These are phyloP conservation scores for Neonectria punicea DNA, from an alignment of 2,329 filamentous ascomycete genomes.

Conservation along the genomic window DNA sequence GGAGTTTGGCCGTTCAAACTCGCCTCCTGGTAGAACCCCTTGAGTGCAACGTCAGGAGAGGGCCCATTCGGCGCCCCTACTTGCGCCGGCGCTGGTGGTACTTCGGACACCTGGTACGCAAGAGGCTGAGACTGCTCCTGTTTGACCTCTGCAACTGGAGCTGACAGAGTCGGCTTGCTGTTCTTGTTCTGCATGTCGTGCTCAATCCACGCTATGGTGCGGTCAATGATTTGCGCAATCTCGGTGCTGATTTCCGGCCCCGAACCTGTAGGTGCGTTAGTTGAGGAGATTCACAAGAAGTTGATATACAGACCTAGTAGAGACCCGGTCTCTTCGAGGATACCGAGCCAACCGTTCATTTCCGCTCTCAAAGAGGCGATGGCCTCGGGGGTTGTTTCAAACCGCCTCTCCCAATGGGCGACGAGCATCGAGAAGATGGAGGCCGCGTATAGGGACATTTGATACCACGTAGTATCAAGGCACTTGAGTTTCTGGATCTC, in stretches of 20 bases:
- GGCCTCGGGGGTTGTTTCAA: constrained; percentile 67
- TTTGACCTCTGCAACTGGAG: constrained; percentile 46
- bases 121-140: constrained; percentile 51
- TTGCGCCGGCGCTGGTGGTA: constrained; percentile 11
- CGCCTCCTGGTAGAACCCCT: constrained; percentile 45
- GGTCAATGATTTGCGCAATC: constrained; percentile 60
- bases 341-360: constrained; percentile 75
- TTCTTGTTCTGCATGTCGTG: constrained; percentile 57
- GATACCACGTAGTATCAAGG: constrained; percentile 83
- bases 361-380: constrained; percentile 70
- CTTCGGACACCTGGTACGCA: constrained; percentile 29
- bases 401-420: constrained; percentile 73
- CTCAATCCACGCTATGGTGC: constrained; percentile 64
- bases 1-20: constrained; percentile 41
- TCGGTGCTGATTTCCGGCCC: constrained; percentile 56
- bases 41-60: constrained; percentile 35
- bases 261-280: constrained; percentile 51
- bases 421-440: constrained; percentile 80
- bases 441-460: constrained; percentile 75
- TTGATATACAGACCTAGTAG: constrained; percentile 68
- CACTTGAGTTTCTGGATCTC: constrained; percentile 72
- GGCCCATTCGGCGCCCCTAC: constrained; percentile 21
- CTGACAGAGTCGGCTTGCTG: constrained; percentile 26
- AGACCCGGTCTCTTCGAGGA: constrained; percentile 73
- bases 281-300: constrained; percentile 1